phyloP scores from a whole-genome alignment of 495 filamentous ascomycete genomes.

The Penicillium pulvis region DNA sequence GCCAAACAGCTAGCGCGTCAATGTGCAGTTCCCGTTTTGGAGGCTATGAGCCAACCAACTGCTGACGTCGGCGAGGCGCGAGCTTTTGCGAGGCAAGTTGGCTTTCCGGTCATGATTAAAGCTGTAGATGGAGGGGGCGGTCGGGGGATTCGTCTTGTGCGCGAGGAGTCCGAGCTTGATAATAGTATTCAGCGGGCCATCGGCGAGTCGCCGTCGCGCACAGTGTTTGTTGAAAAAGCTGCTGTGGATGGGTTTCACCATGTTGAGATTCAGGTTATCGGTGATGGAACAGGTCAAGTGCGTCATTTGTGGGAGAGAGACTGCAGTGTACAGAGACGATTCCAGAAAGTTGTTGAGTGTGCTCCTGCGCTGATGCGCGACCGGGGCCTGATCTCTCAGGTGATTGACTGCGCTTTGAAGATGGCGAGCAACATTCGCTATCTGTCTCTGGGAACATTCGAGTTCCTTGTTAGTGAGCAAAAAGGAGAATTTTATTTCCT shows the following conservation, averaged over 20 bases:
- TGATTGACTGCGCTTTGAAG: constrained; percentile 42
- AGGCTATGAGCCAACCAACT: constrained; percentile 49
- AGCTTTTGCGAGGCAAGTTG: constrained; percentile 44
- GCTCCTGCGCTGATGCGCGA: constrained; percentile 47
- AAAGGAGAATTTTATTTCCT: constrained; percentile 61
- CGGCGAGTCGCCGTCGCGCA: constrained; percentile 53
- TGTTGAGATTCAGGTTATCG: constrained; percentile 61
- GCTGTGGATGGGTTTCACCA: constrained; percentile 54
- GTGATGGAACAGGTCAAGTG: constrained; percentile 54
- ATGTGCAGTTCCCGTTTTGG: constrained; percentile 56
- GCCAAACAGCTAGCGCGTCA: constrained; percentile 55
- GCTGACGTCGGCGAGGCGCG: constrained; percentile 37
- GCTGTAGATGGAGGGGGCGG: constrained; percentile 56
- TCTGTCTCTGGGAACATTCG: constrained; percentile 58
- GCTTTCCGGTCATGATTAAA: constrained; percentile 62
- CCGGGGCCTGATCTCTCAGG: constrained; percentile 36
- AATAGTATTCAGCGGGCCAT: constrained; percentile 45
- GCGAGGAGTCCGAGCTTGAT: constrained; percentile 36
- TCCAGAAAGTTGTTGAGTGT: constrained; percentile 56
- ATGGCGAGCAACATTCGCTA: constrained; percentile 53
- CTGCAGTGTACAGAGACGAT: constrained; percentile 60
- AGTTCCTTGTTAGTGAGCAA: constrained; percentile 62
- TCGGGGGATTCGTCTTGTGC: constrained; percentile 49
- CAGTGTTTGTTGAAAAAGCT: constrained; percentile 57
- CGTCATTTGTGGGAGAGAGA: constrained; percentile 59